phyloP scores from a whole-genome alignment of 108 stramenopile species.

The Cyclotella sp. region DNA sequence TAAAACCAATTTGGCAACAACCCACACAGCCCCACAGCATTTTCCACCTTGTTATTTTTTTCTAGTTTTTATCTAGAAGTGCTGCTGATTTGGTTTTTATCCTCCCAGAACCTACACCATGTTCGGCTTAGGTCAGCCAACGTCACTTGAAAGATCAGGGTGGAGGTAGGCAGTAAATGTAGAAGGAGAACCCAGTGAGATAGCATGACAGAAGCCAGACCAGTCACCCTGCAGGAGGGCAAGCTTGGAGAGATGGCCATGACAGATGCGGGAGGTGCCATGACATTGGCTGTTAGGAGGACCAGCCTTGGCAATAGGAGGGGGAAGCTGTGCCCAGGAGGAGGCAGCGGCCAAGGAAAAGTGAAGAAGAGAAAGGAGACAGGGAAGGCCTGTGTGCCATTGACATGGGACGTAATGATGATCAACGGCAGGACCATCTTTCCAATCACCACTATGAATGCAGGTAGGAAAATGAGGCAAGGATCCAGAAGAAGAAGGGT shows the following conservation, averaged over 20 bases:
- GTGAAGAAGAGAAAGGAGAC: neutral
- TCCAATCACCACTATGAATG: no score
- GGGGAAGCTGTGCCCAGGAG: neutral
- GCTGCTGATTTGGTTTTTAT: no score
- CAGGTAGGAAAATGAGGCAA: no score
- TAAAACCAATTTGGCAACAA: no score
- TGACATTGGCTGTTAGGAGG: neutral
- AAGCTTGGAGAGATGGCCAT: neutral
- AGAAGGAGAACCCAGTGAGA: neutral
- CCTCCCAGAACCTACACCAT: neutral
- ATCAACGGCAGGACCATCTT: no score
- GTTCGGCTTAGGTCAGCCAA: no score
- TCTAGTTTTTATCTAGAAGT: no score
- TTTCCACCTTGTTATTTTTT: no score
- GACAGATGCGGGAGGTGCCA: neutral
- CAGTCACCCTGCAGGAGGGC: constrained; percentile 1
- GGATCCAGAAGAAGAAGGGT: no score
- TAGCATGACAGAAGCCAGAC: neutral
- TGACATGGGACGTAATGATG: no score
- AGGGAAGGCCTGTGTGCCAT: no score
- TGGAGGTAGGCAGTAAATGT: neutral
- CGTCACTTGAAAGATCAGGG: constrained; percentile 10
- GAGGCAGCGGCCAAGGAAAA: neutral
- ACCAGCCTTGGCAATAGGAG: neutral
- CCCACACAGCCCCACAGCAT: no score